Evolutionary conservation across 1,284 basidiomycete species (phyloP).

Genomic region (Meripilus lineatus): DNA sequence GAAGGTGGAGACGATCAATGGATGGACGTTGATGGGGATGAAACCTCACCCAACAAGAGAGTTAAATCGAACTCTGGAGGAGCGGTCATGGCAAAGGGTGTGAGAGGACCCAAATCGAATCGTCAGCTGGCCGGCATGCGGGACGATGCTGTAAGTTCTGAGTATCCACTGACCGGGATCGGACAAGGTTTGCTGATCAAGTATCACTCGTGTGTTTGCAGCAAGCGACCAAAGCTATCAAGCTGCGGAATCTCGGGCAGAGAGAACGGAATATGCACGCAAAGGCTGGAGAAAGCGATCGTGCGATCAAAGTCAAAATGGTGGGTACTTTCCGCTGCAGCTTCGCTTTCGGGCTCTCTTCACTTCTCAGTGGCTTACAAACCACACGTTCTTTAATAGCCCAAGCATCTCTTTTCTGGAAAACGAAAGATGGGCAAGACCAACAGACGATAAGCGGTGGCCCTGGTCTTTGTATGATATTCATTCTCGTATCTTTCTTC

Average conservation of each 20-base stretch:
- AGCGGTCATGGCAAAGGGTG: conserved; percentile 41
- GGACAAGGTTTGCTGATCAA: no score
- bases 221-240: conserved; percentile 78
- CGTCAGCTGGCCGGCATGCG: conserved; percentile 78
- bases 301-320: conserved; percentile 77
- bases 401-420: conserved; percentile 83
- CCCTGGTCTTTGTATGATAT: no score
- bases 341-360: conserved; percentile 24
- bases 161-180: no score
- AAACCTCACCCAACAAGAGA: conserved; percentile 49
- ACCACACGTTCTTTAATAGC: conserved; percentile 37
- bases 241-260: conserved; percentile 81
- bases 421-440: conserved; percentile 90
- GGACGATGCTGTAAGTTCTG: conserved; percentile 52
- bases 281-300: conserved; percentile 87
- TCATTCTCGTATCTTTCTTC: no score
- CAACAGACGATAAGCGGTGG: conserved; percentile 70
- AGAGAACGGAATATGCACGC: conserved; percentile 83
- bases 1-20: conserved; percentile 43
- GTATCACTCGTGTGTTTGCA: conserved; percentile 21
- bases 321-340: no score
- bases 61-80: conserved; percentile 64
- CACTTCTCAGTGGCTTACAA: conserved; percentile 7
- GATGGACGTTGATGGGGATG: conserved; percentile 56
- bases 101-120: conserved; percentile 64